Evolutionary conservation across 2,329 filamentous ascomycete species (phyloP), one percentile per base, ranked within the genome.

Genomic region (Kalmusia sp.): DNA sequence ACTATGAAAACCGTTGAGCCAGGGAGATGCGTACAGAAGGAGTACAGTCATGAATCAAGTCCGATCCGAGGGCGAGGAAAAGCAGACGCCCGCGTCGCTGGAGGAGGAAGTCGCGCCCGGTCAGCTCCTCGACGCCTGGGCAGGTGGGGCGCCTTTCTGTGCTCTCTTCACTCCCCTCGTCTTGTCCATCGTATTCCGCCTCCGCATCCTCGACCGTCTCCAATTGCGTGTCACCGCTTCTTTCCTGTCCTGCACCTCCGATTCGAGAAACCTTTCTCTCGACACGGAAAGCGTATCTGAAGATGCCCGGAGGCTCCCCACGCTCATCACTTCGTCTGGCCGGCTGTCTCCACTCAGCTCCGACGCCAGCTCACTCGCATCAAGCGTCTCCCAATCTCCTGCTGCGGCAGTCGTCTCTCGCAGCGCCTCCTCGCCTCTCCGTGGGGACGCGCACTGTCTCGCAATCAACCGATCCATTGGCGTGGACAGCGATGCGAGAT

Each of bases 401-500:
- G 24, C 30, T 7, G 31, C 37, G 31, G 56, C 44, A 9, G 50
- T 55, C 11, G 17, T 35, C 11, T 57, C 51, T 27, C 52, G 31
- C 51, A 63, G 49, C 14, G 28, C 45, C 4, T 35, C 22, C 35
- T 47, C 52, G 15, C 57, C 58, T 37, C 58, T 35, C 57, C 63
- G 59, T 5, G 56, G 52, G 47, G 63, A n/a, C n/a, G n/a, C n/a
- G n/a, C n/a, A n/a, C n/a, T 46, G 30, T 11, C 21, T 56, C 14
- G 60, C 59, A 28, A 61, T 54, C 38, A 64, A 64, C 24, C 63
- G 52, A n/a, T 61, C 57, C 57, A 70, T 58, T 41, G 69, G 46
- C 47, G 61, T 56, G 21, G 63, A 67, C n/a, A 64, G 62, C n/a
- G 67, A 72, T 9, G 69, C 62, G 34, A 69, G 67, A 52, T 64